A percentile compares a stretch with the other conserved stretches of the same genome.
These are phyloP conservation scores for Monilinia aucupariae DNA, from an alignment of 2,329 filamentous ascomycete genomes.

Conservation along the genomic window DNA sequence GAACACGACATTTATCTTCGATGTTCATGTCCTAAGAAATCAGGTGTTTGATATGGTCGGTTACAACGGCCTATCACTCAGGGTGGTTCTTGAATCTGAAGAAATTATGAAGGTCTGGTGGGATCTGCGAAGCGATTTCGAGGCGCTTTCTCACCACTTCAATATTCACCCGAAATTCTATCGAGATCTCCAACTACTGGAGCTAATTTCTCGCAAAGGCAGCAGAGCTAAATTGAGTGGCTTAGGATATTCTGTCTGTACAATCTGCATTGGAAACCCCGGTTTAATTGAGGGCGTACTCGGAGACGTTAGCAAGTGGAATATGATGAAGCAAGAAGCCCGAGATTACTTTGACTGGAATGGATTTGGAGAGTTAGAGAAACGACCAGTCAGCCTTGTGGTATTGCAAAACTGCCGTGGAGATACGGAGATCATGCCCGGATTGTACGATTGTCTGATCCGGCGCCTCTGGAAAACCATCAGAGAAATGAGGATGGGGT, in stretches of 20 bases:
- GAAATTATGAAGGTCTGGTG: not conserved
- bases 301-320: not conserved
- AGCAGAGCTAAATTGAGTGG: not conserved
- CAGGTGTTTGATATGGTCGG: not conserved
- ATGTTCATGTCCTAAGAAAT: not conserved
- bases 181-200: slow-evolving; percentile 8
- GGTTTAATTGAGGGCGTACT: not conserved
- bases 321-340: not conserved
- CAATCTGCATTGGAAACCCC: not conserved
- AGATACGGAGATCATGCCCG: not conserved
- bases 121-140: slow-evolving; percentile 1
- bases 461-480: not conserved
- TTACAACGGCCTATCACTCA: not conserved
- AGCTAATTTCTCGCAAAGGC: not conserved
- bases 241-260: not conserved
- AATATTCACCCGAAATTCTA: not conserved
- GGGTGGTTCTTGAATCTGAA: not conserved
- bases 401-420: not conserved
- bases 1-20: slow-evolving; percentile 2
- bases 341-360: not conserved
- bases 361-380: not conserved
- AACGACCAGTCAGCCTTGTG: not conserved
- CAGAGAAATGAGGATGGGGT: not conserved
- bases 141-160: slow-evolving; percentile 4
- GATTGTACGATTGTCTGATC: not conserved